phyloP scores from a whole-genome alignment of 108 stramenopile genomes.

The Nitzschia sp. region DNA sequence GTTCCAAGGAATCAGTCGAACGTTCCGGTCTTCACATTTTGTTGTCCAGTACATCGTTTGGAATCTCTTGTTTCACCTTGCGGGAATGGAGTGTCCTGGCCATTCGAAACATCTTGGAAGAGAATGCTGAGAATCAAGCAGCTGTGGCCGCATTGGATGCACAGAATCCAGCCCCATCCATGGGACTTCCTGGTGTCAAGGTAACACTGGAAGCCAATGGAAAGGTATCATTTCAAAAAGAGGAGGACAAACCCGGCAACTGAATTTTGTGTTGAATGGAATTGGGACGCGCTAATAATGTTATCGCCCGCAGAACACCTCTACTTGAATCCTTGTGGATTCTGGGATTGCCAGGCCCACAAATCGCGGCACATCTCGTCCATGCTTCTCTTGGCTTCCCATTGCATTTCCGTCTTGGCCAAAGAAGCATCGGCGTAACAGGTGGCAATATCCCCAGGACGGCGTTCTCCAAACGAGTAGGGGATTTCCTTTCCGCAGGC shows the following conservation, averaged over 20 bases:
- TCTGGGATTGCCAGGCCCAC: slow-evolving; percentile 96
- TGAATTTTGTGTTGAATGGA: no score
- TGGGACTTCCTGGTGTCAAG: slow-evolving; percentile 69
- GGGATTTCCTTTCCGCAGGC: slow-evolving; percentile 88
- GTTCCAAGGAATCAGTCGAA: background rate
- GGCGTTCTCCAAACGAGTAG: slow-evolving; percentile 84
- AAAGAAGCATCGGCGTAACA: slow-evolving; percentile 92
- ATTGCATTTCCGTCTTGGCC: slow-evolving; percentile 92
- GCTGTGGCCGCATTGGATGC: slow-evolving; percentile 64
- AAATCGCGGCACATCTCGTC: slow-evolving; percentile 95
- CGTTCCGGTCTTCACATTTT: slow-evolving; percentile 75
- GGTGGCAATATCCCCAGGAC: slow-evolving; percentile 94
- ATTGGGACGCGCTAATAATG: no score
- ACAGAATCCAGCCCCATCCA: slow-evolving; percentile 63
- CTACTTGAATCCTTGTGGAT: slow-evolving; percentile 87
- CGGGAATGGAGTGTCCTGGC: slow-evolving; percentile 86
- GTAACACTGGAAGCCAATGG: slow-evolving; percentile 66
- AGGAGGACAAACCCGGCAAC: background rate
- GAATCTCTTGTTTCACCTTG: slow-evolving; percentile 74
- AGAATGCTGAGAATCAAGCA: slow-evolving; percentile 63
- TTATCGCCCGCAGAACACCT: background rate
- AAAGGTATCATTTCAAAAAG: slow-evolving; percentile 50
- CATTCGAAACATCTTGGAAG: slow-evolving; percentile 76
- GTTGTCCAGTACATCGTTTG: slow-evolving; percentile 71
- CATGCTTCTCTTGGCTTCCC: slow-evolving; percentile 86